These are phyloP conservation scores for Penicillium sclerotiorum DNA, from an alignment of 2,329 filamentous ascomycete species.

Conservation along the genomic window DNA sequence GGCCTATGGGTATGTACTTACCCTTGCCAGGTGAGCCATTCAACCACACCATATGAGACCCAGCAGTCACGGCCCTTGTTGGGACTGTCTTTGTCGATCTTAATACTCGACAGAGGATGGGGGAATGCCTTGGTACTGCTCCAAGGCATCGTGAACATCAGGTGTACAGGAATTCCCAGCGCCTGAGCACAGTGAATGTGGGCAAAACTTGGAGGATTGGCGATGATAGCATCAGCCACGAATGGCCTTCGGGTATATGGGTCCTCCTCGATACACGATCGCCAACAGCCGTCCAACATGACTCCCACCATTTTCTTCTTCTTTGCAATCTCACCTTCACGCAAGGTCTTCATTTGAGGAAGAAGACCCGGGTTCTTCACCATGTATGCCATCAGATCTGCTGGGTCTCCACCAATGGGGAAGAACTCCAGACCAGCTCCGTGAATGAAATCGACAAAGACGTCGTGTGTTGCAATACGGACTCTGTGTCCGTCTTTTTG, in stretches of 20 bases:
- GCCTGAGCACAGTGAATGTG: constrained; percentile 57
- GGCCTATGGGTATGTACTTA: too few species aligned
- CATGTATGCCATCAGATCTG: constrained; percentile 56
- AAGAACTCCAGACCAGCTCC: constrained; percentile 60
- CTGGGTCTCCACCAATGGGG: constrained; percentile 59
- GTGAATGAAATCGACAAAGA: constrained; percentile 58
- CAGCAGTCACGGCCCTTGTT: constrained; percentile 41
- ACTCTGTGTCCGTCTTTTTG: constrained; percentile 58
- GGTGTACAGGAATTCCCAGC: constrained; percentile 53
- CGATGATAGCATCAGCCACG: constrained; percentile 58
- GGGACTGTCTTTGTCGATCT: too few species aligned
- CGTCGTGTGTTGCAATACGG: constrained; percentile 58
- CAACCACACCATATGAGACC: constrained; percentile 51
- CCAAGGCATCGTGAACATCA: constrained; percentile 60
- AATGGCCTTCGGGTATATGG: constrained; percentile 43
- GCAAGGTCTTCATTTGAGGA: constrained; percentile 40
- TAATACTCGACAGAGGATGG: constrained; percentile 55
- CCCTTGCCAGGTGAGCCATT: constrained; percentile 56
- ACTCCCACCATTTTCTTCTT: constrained; percentile 38
- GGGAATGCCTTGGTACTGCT: constrained; percentile 48
- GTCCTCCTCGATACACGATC: constrained; percentile 41
- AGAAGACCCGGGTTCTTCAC: constrained; percentile 52
- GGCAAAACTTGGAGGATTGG: constrained; percentile 57
- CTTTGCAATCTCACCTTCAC: constrained; percentile 37
- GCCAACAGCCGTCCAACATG: constrained; percentile 46